Conservation (phyloP, 1,284 basidiomycete species). For the Prillingera fragicola region DNA sequence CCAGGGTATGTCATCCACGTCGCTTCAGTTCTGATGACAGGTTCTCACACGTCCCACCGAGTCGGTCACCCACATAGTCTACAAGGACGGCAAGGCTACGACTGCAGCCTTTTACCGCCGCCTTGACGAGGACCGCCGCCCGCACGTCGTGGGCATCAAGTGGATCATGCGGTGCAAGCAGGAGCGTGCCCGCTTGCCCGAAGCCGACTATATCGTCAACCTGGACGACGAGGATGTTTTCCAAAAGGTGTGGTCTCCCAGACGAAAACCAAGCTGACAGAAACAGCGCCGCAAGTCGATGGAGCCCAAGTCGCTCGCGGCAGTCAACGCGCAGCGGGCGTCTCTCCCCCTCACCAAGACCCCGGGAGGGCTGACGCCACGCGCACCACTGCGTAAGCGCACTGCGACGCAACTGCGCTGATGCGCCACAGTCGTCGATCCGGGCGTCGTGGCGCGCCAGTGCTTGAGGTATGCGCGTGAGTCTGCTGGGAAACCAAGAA, state of each 20-base stretch:
- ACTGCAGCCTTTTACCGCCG: slow-evolving; percentile 70
- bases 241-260: slow-evolving; percentile 55
- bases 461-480: slow-evolving; percentile 41
- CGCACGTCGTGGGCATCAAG: slow-evolving; percentile 72
- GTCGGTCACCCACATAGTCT: slow-evolving; percentile 80
- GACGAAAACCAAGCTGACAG: background rate
- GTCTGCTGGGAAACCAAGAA: slow-evolving; percentile 7
- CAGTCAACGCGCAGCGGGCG: background rate
- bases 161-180: slow-evolving; percentile 88
- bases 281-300: slow-evolving; percentile 58
- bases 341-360: background rate
- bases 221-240: slow-evolving; percentile 63
- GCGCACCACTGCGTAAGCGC: background rate
- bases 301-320: slow-evolving; percentile 42
- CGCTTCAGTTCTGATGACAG: slow-evolving; percentile 47
- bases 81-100: slow-evolving; percentile 74
- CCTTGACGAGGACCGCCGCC: slow-evolving; percentile 52
- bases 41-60: slow-evolving; percentile 51
- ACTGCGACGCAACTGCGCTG: background rate
- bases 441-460: slow-evolving; percentile 29
- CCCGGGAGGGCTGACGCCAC: background rate
- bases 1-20: slow-evolving; percentile 56
- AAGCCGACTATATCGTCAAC: slow-evolving; percentile 63
- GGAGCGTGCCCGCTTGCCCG: slow-evolving; percentile 59
- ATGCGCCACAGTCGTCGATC: slow-evolving; percentile 5